Percentiles rank a stretch among this genome's conserved stretches.
phyloP scores from a whole-genome alignment of 352 stramenopile species.

The Phytopythium helicoides region DNA sequence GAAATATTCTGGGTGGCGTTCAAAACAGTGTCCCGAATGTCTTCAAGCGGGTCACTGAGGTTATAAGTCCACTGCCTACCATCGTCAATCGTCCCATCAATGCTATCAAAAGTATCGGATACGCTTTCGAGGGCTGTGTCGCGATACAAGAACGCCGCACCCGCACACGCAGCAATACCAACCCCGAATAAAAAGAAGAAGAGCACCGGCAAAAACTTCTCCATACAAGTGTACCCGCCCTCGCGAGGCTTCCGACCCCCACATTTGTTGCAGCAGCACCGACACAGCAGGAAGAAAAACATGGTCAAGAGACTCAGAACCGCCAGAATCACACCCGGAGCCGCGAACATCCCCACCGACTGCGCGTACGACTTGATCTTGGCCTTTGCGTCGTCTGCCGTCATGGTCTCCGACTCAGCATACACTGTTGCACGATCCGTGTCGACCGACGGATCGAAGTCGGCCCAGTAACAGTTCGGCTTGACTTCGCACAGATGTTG shows the following conservation, averaged over 20 bases:
- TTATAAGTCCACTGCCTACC: conserved; percentile 35
- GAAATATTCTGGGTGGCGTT: conserved; percentile 28
- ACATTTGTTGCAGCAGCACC: conserved; percentile 76
- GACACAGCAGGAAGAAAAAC: conserved; percentile 70
- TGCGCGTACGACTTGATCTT: conserved; percentile 49
- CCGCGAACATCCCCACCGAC: conserved; percentile 49
- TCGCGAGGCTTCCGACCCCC: conserved; percentile 49
- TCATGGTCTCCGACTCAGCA: conserved; percentile 28
- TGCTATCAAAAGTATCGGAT: conserved; percentile 39
- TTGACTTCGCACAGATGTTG: conserved; percentile 43
- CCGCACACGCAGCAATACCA: conserved; percentile 42
- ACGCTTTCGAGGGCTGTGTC: conserved; percentile 44
- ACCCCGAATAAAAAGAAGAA: conserved; percentile 67
- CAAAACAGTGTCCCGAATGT: conserved; percentile 41
- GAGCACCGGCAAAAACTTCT: conserved; percentile 63
- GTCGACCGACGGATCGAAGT: conserved; percentile 26
- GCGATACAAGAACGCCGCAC: conserved; percentile 53
- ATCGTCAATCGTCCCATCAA: conserved; percentile 32
- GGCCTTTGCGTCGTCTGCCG: conserved; percentile 15
- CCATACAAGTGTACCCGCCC: conserved; percentile 61
- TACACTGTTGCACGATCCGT: conserved; percentile 32
- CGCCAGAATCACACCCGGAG: conserved; percentile 51
- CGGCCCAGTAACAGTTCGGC: conserved; percentile 64
- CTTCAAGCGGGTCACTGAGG: conserved; percentile 38
- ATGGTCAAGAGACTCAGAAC: conserved; percentile 66